phyloP scores from a whole-genome alignment of 805 yeast species.

The Nakazawaea wyomingensis region DNA sequence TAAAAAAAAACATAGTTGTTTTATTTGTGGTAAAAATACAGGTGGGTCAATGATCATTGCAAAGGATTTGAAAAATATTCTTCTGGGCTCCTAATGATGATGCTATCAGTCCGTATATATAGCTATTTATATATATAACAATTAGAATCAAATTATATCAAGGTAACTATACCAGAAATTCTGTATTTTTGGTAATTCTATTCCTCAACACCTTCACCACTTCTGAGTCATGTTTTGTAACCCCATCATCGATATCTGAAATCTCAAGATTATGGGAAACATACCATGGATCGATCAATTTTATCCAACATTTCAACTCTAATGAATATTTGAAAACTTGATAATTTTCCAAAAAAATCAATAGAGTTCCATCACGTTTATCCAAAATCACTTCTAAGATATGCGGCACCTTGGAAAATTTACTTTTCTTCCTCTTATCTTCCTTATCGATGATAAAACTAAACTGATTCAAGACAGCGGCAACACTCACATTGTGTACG shows the following conservation, averaged over 20 bases:
- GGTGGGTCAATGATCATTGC: constrained; percentile 46
- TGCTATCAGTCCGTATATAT: background rate
- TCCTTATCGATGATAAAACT: constrained; percentile 17
- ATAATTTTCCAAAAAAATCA: constrained; percentile 32
- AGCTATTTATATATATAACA: too few relatives aligned
- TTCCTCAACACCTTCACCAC: constrained; percentile 15
- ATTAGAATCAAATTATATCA: too few relatives aligned
- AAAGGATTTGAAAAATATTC: constrained; percentile 26
- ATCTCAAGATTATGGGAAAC: constrained; percentile 5
- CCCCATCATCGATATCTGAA: constrained; percentile 4
- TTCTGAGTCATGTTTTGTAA: background rate
- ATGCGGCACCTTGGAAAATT: constrained; percentile 18
- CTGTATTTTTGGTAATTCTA: constrained; percentile 19
- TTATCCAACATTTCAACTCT: constrained; percentile 42
- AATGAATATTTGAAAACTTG: constrained; percentile 39
- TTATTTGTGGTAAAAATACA: constrained; percentile 55
- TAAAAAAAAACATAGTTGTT: constrained; percentile 42
- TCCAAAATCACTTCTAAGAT: constrained; percentile 30
- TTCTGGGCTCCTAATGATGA: constrained; percentile 13
- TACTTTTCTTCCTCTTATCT: constrained; percentile 21
- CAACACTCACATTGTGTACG: constrained; percentile 42
- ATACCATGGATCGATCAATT: constrained; percentile 36
- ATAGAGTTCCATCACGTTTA: constrained; percentile 33
- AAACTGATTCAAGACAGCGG: constrained; percentile 44
- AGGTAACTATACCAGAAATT: constrained; percentile 14